These are phyloP conservation scores for Phytophthora fragariae DNA, from an alignment of 352 stramenopile genomes.

Conservation along the genomic window DNA sequence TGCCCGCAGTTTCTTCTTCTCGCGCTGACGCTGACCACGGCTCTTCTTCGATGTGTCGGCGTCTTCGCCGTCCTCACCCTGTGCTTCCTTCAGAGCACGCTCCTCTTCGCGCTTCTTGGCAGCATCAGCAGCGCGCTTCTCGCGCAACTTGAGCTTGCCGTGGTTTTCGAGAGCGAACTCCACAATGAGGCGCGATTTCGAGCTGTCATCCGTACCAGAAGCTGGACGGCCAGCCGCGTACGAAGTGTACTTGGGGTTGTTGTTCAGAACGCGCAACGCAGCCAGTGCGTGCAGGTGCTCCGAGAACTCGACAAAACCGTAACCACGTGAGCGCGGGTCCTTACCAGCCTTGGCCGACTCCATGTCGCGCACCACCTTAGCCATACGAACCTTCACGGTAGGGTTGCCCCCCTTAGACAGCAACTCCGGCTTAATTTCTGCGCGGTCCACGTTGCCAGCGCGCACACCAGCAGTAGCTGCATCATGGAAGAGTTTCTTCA, in stretches of 20 bases:
- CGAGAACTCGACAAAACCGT: conserved; percentile 98
- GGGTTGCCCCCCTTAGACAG: conserved; percentile 41
- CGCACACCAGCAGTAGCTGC: conserved; percentile 75
- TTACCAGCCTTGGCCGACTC: conserved; percentile 71
- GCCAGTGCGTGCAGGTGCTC: conserved; percentile 96
- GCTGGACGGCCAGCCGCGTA: conserved; percentile 62
- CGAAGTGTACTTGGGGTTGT: conserved; percentile 94
- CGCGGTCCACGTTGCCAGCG: conserved; percentile 74
- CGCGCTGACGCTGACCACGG: conserved; percentile 76
- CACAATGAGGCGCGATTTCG: conserved; percentile 87
- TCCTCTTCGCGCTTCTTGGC: conserved; percentile 80
- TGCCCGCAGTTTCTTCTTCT: conserved; percentile 70
- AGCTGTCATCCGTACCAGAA: conserved; percentile 49
- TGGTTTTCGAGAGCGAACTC: conserved; percentile 92
- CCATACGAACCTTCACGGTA: conserved; percentile 82
- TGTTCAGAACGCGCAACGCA: conserved; percentile 97
- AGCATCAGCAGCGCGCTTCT: conserved; percentile 75
- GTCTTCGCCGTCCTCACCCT: conserved; percentile 52
- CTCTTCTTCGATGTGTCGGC: conserved; percentile 62
- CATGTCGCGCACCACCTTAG: conserved; percentile 84
- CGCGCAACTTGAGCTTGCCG: conserved; percentile 87
- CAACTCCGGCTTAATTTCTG: conserved; percentile 85
- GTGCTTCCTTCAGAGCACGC: conserved; percentile 64
- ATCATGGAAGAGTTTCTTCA: conserved; percentile 92
- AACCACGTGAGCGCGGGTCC: conserved; percentile 67